Evolutionary conservation across 306 rosid species (phyloP), one percentile per base, ranked within the genome.

Genomic region (Dryas alaskensis): DNA sequence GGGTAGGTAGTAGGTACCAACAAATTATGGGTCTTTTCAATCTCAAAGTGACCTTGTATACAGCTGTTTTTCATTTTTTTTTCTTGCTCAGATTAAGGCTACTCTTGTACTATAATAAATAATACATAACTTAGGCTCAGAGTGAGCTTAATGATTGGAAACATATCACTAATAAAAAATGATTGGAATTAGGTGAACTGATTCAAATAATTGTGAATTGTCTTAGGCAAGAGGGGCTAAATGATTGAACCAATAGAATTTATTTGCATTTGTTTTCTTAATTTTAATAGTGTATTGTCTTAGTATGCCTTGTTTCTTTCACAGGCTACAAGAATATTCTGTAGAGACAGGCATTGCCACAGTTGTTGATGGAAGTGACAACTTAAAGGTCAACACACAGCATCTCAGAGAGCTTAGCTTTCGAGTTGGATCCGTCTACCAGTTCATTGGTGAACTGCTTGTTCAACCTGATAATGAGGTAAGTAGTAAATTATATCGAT

Each of bases 361-460:
- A 76, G 62, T 94, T 10, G 68, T 78, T 6, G 93, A 92, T 67
- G 90, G 96, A 60, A 80, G 79, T 76, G 78, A 75, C 68, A 76
- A 47, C 72, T 69, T 87, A 55, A 84, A 76, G 82, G 83, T 94
- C 66, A 62, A 53, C 69, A 88, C 89, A 22, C 84, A 78, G 77
- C 89, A 88, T 78, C 81, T 92, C 66, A 80, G 78, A 81, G 92
- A 87, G 74, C 81, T 92, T 49, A 78, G 57, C 53, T 84, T 94
- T 82, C 86, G 80, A 72, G 82, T 82, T 61, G 96, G 89, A 67
- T 88, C 92, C 69, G 44, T 89, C 78, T 93, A 89, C 83, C 94
- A 91, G 84, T 91, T 91, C 82, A 89, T 95, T 31, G 91, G 98
- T 2, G 93, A 92, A 74, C 92, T 94, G 73, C 86, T 67, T 73